These are phyloP conservation scores for Arthrocladium fulminans DNA, from an alignment of 2,329 filamentous ascomycete genomes.

Conservation along the genomic window DNA sequence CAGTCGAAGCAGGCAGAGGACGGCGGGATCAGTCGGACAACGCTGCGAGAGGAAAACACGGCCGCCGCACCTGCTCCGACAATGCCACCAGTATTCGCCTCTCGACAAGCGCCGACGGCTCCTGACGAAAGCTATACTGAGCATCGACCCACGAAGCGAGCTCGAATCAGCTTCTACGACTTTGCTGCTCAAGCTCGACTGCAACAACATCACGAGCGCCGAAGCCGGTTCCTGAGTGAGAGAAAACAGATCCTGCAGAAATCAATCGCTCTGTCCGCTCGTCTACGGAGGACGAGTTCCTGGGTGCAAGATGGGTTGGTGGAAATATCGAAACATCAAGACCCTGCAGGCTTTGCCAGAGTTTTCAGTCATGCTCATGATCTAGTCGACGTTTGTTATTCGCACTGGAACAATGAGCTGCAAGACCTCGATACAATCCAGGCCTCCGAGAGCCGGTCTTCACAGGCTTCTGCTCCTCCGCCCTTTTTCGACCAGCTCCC, in stretches of 20 bases:
- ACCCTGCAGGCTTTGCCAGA: conserved; percentile 36
- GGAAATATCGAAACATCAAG: conserved; percentile 37
- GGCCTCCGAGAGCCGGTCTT: neutral
- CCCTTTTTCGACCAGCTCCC: conserved; percentile 58
- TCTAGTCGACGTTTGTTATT: conserved; percentile 35
- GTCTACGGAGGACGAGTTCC: conserved; percentile 34
- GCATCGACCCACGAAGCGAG: conserved; percentile 17
- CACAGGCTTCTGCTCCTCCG: conserved; percentile 14
- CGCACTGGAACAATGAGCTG: conserved; percentile 27
- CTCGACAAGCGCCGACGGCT: neutral
- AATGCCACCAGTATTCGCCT: neutral
- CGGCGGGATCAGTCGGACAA: neutral
- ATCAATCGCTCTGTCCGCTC: conserved; percentile 35
- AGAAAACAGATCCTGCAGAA: conserved; percentile 34
- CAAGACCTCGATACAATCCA: conserved; percentile 28
- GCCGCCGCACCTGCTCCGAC: neutral
- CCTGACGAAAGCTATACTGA: conserved; percentile 1
- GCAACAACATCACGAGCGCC: conserved; percentile 34
- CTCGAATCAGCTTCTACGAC: conserved; percentile 34
- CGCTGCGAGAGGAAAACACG: neutral
- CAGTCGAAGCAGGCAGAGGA: neutral
- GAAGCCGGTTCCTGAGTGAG: conserved; percentile 32
- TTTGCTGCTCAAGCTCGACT: conserved; percentile 36
- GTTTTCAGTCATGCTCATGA: conserved; percentile 38
- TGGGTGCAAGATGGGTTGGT: conserved; percentile 37